Conservation (phyloP, 202 grass and related monocot genomes). For the Carex arenaria region DNA sequence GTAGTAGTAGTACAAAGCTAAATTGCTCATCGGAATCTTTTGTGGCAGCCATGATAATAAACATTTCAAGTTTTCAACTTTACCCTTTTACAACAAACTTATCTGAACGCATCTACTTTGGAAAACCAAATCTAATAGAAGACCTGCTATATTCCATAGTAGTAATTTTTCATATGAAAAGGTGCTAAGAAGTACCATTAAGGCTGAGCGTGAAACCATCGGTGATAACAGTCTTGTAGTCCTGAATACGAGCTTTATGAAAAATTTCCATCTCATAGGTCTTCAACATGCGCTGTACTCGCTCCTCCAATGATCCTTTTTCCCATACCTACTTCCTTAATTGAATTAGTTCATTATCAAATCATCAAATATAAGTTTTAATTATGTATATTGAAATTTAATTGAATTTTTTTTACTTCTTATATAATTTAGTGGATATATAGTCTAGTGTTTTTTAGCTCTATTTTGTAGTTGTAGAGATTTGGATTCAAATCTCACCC, state of each 20-base stretch:
- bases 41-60: neutral
- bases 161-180: neutral
- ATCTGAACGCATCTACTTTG: neutral
- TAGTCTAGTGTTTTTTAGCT: no score
- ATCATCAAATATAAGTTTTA: neutral
- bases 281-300: conserved; percentile 63
- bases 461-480: no score
- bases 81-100: neutral
- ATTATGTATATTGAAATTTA: no score
- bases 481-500: no score
- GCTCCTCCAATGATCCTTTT: conserved; percentile 58
- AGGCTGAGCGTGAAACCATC: conserved; percentile 25
- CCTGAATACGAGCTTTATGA: conserved; percentile 46
- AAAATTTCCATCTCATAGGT: conserved; percentile 62
- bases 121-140: neutral
- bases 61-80: neutral
- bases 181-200: conserved; percentile 33
- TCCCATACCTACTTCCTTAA: conserved; percentile 33
- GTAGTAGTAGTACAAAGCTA: neutral
- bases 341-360: neutral
- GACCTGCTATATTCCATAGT: neutral
- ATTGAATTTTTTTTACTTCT: no score
- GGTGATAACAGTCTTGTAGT: conserved; percentile 42
- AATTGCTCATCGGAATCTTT: neutral
- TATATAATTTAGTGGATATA: no score